Conservation (phyloP, 345 rosid genomes). For the Trapa bicornis region DNA sequence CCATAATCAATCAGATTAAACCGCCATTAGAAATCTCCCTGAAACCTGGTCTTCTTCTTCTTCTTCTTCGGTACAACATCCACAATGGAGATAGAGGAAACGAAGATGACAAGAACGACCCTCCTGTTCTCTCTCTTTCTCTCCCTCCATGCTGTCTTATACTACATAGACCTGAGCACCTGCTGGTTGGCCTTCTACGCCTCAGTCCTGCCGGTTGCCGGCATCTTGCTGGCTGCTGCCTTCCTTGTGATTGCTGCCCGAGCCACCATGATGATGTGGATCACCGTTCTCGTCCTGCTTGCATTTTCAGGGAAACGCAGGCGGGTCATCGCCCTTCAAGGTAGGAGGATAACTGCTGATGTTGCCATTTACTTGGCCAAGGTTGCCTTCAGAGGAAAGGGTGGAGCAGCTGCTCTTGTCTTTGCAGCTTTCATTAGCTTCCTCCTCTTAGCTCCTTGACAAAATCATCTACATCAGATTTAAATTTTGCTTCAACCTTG, state of each 20-base stretch:
- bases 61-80: background rate
- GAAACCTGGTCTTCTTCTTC: background rate
- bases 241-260: constrained; percentile 32
- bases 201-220: constrained; percentile 12
- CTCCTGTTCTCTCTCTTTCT: constrained; percentile 10
- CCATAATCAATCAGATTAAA: background rate
- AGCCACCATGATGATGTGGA: constrained; percentile 42
- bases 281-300: constrained; percentile 35
- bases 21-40: background rate
- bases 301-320: constrained; percentile 37
- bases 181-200: constrained; percentile 11
- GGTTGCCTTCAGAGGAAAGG: constrained; percentile 12
- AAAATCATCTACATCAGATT: background rate
- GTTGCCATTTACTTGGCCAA: constrained; percentile 21
- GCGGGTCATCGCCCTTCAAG: constrained; percentile 29
- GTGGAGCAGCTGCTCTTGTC: constrained; percentile 10
- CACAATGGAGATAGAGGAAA: constrained; percentile 9
- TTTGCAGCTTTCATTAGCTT: constrained; percentile 13
- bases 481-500: background rate
- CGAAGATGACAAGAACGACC: constrained; percentile 6
- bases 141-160: constrained; percentile 10
- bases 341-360: constrained; percentile 33
- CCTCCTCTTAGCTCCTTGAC: constrained; percentile 7
- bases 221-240: constrained; percentile 7
- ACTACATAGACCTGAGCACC: constrained; percentile 1